These are phyloP conservation scores for Candida chauliodis DNA, from an alignment of 805 yeast genomes.

Conservation along the genomic window DNA sequence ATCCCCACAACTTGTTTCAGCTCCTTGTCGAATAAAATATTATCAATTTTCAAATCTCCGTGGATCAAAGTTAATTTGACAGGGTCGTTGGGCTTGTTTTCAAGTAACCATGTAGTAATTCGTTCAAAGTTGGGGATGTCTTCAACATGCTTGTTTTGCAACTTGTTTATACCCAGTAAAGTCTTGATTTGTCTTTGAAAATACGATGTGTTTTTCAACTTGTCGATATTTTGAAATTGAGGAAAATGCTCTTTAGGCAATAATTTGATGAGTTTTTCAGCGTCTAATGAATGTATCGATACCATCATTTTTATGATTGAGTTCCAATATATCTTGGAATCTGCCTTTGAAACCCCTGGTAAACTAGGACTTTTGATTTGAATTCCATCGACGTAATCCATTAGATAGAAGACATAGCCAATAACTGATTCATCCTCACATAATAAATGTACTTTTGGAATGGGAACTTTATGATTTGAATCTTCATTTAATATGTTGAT, in stretches of 20 bases:
- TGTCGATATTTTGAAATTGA: slow-evolving; percentile 26
- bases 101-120: slow-evolving; percentile 39
- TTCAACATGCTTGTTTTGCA: slow-evolving; percentile 37
- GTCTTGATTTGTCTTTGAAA: slow-evolving; percentile 54
- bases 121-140: slow-evolving; percentile 46
- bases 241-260: slow-evolving; percentile 47
- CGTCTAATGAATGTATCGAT: slow-evolving; percentile 49
- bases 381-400: slow-evolving; percentile 57
- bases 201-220: slow-evolving; percentile 27
- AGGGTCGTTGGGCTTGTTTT: slow-evolving; percentile 48
- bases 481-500: slow-evolving; percentile 24
- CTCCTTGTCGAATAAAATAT: slow-evolving; percentile 57
- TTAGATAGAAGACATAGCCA: slow-evolving; percentile 56
- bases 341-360: slow-evolving; percentile 26
- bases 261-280: slow-evolving; percentile 34
- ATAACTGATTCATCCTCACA: slow-evolving; percentile 55
- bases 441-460: slow-evolving; percentile 49
- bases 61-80: slow-evolving; percentile 47
- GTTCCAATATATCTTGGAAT: slow-evolving; percentile 38
- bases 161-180: slow-evolving; percentile 38
- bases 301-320: slow-evolving; percentile 47
- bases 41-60: slow-evolving; percentile 64
- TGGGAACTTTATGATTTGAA: slow-evolving; percentile 38
- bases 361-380: slow-evolving; percentile 53
- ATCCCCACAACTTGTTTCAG: slow-evolving; percentile 50